These are phyloP conservation scores for Nannizzia gypsea DNA, from an alignment of 2,329 filamentous ascomycete species.

Conservation along the genomic window DNA sequence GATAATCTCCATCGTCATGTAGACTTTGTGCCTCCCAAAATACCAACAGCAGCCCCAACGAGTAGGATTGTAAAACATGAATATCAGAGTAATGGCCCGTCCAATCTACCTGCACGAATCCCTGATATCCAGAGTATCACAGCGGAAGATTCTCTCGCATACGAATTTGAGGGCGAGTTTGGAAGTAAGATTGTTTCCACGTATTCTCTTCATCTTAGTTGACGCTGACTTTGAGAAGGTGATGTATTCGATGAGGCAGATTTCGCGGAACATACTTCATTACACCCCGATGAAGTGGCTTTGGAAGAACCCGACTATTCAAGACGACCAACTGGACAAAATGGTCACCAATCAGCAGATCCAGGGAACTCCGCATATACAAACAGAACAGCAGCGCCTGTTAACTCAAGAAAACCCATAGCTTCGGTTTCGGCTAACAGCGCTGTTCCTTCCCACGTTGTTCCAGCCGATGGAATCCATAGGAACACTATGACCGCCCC, in stretches of 20 bases:
- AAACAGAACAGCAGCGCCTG: constrained; percentile 25
- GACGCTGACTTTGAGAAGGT: constrained; percentile 20
- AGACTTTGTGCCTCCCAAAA: constrained; percentile 54
- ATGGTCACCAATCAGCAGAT: constrained; percentile 12
- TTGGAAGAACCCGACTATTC: constrained; percentile 33
- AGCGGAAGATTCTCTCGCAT: constrained; percentile 22
- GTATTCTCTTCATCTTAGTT: neutral
- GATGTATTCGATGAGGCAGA: constrained; percentile 66
- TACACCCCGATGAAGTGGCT: constrained; percentile 65
- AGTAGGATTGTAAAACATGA: constrained; percentile 37
- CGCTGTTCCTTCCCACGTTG: constrained; percentile 3
- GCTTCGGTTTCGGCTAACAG: constrained; percentile 15
- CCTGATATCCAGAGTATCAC: constrained; percentile 18
- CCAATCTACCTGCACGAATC: constrained; percentile 30
- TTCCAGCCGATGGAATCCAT: constrained; percentile 5
- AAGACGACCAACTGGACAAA: constrained; percentile 9
- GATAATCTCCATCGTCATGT: constrained; percentile 70
- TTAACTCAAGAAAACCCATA: constrained; percentile 27
- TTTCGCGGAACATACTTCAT: constrained; percentile 57
- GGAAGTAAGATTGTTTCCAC: constrained; percentile 28
- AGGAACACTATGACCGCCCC: constrained; percentile 4
- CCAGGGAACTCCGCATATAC: constrained; percentile 8
- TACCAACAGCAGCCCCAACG: constrained; percentile 26
- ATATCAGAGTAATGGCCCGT: neutral
- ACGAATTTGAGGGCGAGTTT: constrained; percentile 33